phyloP scores from a whole-genome alignment of 1,284 basidiomycete species.

The Coniferiporia weirii region DNA sequence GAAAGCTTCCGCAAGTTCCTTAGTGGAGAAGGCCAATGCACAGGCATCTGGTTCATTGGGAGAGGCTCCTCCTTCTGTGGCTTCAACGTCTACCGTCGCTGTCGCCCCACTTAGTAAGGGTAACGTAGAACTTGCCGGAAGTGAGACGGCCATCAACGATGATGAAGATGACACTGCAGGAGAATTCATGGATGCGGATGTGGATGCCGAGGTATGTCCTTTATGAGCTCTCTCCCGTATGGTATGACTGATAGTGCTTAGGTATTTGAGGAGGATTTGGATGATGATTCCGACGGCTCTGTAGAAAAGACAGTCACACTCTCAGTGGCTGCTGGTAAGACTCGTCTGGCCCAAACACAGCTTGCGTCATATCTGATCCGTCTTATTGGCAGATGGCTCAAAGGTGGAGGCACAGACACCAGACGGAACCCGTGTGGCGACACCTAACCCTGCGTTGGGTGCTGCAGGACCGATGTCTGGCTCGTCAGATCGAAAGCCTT shows the following conservation, averaged over 20 bases:
- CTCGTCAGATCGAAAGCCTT: constrained; percentile 40
- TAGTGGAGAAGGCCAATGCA: constrained; percentile 22
- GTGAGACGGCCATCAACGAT: constrained; percentile 46
- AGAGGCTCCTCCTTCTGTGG: constrained; percentile 24
- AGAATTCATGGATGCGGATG: constrained; percentile 77
- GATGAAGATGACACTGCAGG: constrained; percentile 60
- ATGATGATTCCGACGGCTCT: constrained; percentile 55
- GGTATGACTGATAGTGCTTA: constrained; percentile 18
- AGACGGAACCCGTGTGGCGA: constrained; percentile 89
- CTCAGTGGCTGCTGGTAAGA: constrained; percentile 71
- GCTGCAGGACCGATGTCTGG: constrained; percentile 41
- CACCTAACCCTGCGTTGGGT: constrained; percentile 58
- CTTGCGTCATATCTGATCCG: background rate
- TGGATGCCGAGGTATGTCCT: constrained; percentile 58
- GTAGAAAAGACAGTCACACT: constrained; percentile 84
- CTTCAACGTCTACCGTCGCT: constrained; percentile 28
- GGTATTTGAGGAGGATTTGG: constrained; percentile 71
- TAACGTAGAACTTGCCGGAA: constrained; percentile 33
- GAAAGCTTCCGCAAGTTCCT: constrained; percentile 34
- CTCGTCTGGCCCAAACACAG: background rate
- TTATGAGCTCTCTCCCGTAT: background rate
- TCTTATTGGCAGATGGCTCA: constrained; percentile 60
- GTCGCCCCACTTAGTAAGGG: constrained; percentile 24
- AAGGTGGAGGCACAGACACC: constrained; percentile 94
- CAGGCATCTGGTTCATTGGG: constrained; percentile 24